Base-by-base conservation (phyloP, 108 stramenopile genomes). In the Nitzschia putrida region DNA sequence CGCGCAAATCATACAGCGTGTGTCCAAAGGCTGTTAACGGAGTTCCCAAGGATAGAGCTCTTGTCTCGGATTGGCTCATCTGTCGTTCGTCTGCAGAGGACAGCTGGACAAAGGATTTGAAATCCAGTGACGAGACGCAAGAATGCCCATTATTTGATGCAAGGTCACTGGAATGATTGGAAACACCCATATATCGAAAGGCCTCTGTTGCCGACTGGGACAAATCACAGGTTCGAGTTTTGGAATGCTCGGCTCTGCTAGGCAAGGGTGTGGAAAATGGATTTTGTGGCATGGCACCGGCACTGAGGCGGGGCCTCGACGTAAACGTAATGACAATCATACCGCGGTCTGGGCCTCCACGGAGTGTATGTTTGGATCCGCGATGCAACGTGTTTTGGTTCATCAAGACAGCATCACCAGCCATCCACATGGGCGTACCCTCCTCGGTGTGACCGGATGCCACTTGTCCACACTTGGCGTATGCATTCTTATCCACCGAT, bases 321-420 rank as follows among this genome's bases (percentile, higher is more conserved):
- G 83, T 78, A 76, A 88, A 83, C 4, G 84, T 88, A 22, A 80
- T 51, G 53, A 88, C 75, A 20, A 88, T 59, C 29, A 85, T 56
- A 11, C 79, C 83, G 34, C 87, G 64, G 25, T 83, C 73, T 1
- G 64, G 68, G 9, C 67, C 83, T 38, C 76, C 64, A 29, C 74
- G 52, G 24, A 76, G 78, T 2, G 57, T 79, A 42, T 83, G 80
- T 25, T 65, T 82, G 53, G 69, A 65, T 42, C 87, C 87, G 8
- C 57, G 69, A 53, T 88, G 87, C 40, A 37, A 66, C 20, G 76
- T 78, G 55, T 84, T 77, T 52, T 84, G 83, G 69, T 87, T 87
- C 18, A 84, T 58, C 56, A 87, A 58, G 2, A 76, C 83, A 53
- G 80, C 86, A 41, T 60, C 55, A 47, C 86, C 86, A 23, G 49